phyloP scores from a whole-genome alignment of 768 basidiomycete genomes.

The Serendipita sp. region DNA sequence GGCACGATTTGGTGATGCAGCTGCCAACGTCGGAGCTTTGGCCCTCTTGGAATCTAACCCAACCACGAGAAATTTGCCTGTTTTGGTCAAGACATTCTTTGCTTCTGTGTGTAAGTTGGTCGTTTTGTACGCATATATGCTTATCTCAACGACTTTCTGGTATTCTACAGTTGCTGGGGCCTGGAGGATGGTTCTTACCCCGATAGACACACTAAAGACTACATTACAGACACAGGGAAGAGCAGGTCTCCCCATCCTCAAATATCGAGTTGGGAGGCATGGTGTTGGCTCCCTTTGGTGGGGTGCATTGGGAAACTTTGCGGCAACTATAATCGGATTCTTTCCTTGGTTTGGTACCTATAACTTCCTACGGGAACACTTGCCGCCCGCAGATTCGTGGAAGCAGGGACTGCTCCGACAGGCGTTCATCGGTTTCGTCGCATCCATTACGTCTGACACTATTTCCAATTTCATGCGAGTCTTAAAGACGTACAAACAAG shows the following conservation, averaged over 20 bases:
- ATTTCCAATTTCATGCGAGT: constrained; percentile 80
- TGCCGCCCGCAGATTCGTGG: constrained; percentile 40
- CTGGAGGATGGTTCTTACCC: constrained; percentile 59
- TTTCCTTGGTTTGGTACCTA: constrained; percentile 85
- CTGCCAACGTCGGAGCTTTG: constrained; percentile 82
- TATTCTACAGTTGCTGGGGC: background rate
- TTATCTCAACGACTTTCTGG: background rate
- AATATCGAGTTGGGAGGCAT: constrained; percentile 46
- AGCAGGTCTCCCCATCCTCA: constrained; percentile 47
- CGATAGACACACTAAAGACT: constrained; percentile 88
- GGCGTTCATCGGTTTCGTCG: constrained; percentile 81
- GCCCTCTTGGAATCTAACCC: constrained; percentile 67
- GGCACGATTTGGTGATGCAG: constrained; percentile 83
- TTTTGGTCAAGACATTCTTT: constrained; percentile 57
- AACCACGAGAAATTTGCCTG: constrained; percentile 47
- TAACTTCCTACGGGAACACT: constrained; percentile 52
- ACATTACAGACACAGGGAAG: constrained; percentile 85
- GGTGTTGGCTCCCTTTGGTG: constrained; percentile 76
- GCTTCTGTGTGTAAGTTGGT: constrained; percentile 48
- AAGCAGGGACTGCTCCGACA: constrained; percentile 53
- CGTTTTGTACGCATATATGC: background rate
- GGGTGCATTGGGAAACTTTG: constrained; percentile 81
- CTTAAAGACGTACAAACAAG: constrained; percentile 90
- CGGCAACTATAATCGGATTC: constrained; percentile 84
- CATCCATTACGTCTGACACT: constrained; percentile 73